phyloP scores from a whole-genome alignment of 2,329 filamentous ascomycete genomes.

The Cladosporium sp. region DNA sequence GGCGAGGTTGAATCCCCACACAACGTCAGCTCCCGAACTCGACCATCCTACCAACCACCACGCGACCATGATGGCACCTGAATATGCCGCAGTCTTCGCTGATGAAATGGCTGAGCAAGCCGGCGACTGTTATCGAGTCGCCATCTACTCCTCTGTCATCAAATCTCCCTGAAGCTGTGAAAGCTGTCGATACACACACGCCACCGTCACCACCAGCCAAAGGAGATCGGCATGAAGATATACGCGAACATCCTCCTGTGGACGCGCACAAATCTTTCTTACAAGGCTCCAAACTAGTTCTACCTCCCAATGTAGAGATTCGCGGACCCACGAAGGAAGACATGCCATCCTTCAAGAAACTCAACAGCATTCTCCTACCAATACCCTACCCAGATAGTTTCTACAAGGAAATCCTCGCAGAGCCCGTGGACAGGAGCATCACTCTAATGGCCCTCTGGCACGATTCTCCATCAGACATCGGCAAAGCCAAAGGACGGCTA shows the following conservation, averaged over 20 bases:
- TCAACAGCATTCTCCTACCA: slow-evolving; percentile 60
- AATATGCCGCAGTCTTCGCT: slow-evolving; percentile 49
- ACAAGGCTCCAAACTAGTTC: slow-evolving; percentile 24
- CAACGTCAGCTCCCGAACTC: slow-evolving; percentile 1
- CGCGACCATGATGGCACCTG: slow-evolving; percentile 16
- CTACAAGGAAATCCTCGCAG: slow-evolving; percentile 60
- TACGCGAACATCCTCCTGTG: background rate
- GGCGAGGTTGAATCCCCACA: slow-evolving; percentile 6
- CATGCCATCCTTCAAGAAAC: slow-evolving; percentile 57
- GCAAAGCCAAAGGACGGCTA: slow-evolving; percentile 37
- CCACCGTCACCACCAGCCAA: slow-evolving; percentile 16
- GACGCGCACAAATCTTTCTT: background rate
- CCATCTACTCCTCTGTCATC: slow-evolving; percentile 1
- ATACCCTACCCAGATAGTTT: slow-evolving; percentile 62
- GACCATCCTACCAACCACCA: background rate
- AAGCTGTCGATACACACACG: background rate
- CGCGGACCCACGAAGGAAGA: slow-evolving; percentile 54
- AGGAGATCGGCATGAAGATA: background rate
- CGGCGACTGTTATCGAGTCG: slow-evolving; percentile 35
- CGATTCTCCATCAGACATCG: slow-evolving; percentile 39
- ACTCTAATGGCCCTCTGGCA: slow-evolving; percentile 62
- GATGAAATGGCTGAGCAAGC: slow-evolving; percentile 50
- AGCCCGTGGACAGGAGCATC: slow-evolving; percentile 53
- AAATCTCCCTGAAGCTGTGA: background rate
- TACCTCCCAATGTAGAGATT: slow-evolving; percentile 54